Percentiles rank a stretch among this genome's conserved stretches.
phyloP scores from a whole-genome alignment of 2,329 filamentous ascomycete species.

The Colletotrichum nymphaeae region DNA sequence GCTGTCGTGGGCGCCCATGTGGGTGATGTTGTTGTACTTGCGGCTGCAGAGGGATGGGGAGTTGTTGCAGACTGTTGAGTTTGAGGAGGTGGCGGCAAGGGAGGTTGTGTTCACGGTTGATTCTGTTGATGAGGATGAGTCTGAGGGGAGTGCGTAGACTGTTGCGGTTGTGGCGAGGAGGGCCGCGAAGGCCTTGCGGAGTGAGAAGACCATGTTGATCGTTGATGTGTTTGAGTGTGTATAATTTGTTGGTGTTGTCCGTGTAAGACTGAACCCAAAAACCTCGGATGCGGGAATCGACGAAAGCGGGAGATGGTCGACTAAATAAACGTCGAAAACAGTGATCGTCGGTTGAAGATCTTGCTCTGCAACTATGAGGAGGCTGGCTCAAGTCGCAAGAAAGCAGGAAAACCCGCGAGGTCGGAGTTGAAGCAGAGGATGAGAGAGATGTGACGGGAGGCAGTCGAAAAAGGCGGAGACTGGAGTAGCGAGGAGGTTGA shows the following conservation, averaged over 20 bases:
- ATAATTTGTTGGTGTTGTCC: neutral
- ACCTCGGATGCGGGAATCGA: neutral
- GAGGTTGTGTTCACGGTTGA: constrained; percentile 28
- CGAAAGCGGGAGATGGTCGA: neutral
- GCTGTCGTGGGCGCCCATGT: constrained; percentile 82
- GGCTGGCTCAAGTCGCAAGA: constrained; percentile 9
- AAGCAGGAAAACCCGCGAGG: neutral
- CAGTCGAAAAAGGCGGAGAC: constrained; percentile 10
- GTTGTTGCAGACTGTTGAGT: constrained; percentile 78
- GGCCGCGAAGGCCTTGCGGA: constrained; percentile 40
- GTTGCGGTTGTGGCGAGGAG: constrained; percentile 40
- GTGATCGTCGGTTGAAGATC: neutral
- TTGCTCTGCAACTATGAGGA: constrained; percentile 11
- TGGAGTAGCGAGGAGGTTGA: constrained; percentile 11
- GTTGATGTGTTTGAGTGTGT: neutral
- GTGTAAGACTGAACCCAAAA: neutral
- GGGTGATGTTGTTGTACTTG: constrained; percentile 80
- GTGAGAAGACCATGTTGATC: constrained; percentile 42
- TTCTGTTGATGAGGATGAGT: constrained; percentile 38
- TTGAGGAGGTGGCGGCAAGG: constrained; percentile 39
- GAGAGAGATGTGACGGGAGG: neutral
- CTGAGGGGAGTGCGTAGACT: constrained; percentile 10
- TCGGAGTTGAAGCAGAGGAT: neutral
- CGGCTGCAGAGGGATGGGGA: constrained; percentile 78
- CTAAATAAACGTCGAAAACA: neutral